These are phyloP conservation scores for Trifolium repens DNA, from an alignment of 306 rosid species.

Conservation along the genomic window DNA sequence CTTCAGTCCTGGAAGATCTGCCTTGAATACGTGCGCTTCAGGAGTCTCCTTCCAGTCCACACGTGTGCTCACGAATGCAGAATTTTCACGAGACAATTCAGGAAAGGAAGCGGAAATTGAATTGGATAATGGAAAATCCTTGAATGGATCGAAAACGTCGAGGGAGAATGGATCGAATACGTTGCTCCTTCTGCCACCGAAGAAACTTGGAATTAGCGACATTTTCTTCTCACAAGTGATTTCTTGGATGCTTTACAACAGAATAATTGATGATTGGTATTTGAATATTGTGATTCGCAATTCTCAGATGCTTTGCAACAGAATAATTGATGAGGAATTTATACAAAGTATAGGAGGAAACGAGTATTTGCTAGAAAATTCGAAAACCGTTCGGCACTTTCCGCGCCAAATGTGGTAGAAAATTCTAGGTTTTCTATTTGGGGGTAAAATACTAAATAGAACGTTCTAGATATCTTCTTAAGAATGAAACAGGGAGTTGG, in stretches of 20 bases:
- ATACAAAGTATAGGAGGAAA: neutral
- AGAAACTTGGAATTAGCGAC: conserved; percentile 50
- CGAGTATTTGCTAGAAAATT: neutral
- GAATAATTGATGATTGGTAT: neutral
- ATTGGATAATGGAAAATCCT: conserved; percentile 29
- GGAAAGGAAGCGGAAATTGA: conserved; percentile 21
- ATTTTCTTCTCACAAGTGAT: neutral
- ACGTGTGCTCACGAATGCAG: conserved; percentile 30
- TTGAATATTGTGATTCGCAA: neutral
- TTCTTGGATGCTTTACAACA: neutral
- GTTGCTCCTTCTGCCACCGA: conserved; percentile 44
- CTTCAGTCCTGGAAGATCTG: conserved; percentile 45
- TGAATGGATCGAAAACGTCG: conserved; percentile 48
- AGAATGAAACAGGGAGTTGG: neutral
- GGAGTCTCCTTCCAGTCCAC: conserved; percentile 58
- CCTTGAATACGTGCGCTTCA: conserved; percentile 52
- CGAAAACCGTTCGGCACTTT: neutral
- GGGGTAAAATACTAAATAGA: neutral
- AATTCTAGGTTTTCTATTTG: neutral
- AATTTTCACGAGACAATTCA: conserved; percentile 34
- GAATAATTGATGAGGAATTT: neutral
- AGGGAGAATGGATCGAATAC: conserved; percentile 45
- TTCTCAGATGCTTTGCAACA: neutral
- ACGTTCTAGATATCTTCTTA: neutral
- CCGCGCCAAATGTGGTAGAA: neutral